Evolutionary conservation across 1,284 basidiomycete genomes (phyloP).

Genomic region (Boletus coffeatus): DNA sequence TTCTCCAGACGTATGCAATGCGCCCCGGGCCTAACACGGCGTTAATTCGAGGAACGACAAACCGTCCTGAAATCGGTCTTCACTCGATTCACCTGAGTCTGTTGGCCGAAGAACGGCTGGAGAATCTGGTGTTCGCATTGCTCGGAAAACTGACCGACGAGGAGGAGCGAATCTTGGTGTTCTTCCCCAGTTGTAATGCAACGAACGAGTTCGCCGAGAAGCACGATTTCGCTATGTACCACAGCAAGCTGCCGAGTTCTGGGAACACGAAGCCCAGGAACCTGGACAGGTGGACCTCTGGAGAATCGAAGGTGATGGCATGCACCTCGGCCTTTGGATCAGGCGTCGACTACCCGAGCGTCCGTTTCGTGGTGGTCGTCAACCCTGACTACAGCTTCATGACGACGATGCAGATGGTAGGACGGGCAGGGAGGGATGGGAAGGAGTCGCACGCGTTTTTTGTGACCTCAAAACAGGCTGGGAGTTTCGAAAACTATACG

Average conservation of each 20-base stretch:
- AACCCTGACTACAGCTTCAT: background rate
- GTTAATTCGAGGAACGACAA: background rate
- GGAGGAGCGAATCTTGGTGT: background rate
- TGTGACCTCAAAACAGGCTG: background rate
- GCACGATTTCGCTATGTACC: background rate
- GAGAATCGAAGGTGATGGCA: background rate
- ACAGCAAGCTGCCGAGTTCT: background rate
- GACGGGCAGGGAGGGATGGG: constrained; percentile 2
- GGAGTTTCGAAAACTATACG: background rate
- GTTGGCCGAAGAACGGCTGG: no score
- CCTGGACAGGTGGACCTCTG: background rate
- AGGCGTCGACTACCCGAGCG: background rate
- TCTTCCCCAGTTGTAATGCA: no score
- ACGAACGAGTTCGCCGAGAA: background rate
- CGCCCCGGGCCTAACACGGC: no score
- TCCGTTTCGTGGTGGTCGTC: background rate
- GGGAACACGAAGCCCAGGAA: background rate
- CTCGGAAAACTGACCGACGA: background rate
- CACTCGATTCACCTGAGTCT: background rate
- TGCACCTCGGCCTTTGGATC: background rate
- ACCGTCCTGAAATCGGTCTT: background rate
- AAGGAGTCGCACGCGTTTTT: constrained; percentile 4
- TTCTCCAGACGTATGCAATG: background rate
- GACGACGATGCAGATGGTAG: background rate
- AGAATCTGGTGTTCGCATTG: no score